Base-by-base conservation (phyloP, 2,329 filamentous ascomycete species). In the Arthroderma sp. region DNA sequence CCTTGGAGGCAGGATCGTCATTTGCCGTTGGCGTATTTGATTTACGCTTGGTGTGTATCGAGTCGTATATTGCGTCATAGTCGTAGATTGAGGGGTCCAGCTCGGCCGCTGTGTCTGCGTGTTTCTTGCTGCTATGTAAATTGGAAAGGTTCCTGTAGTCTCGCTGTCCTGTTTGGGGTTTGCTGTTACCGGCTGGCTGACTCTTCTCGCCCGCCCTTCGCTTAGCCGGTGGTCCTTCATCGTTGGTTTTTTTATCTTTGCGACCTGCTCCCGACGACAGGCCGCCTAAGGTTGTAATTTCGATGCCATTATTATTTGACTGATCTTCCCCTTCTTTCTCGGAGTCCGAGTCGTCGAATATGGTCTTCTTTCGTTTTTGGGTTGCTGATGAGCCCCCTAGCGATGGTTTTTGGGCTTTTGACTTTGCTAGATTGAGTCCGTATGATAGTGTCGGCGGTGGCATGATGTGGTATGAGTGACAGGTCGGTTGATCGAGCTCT, bases 11-110 rank as follows among this genome's bases (percentile, higher is more conserved):
- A 34, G 57, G 51, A 29, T 47, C 32, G 36, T 47, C 30, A 32
- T 50, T 50, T 7, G 43, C 47, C 4, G 49, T 48, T 4, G 53
- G 46, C 15, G 50, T 29, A 22, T 59, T 57, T 8, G 59, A 52
- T 32, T 52, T 55, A 1, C 59, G 52, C 47, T 65, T 66, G 9
- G 61, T 55, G 41, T 70, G 66, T n/a, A 71, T 57, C 30, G 62
- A 67, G 47, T 72, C 69, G 52, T 72, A 72, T 9, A 69, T 61
- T 27, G 60, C 61, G 49, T 72, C 69, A 53, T 72, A 72, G 49
- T 68, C 68, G 55, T 72, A 72, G 38, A 71, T 68, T 6, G 62
- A 63, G 1, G 68, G 59, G 43, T 72, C 69, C 6, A 71, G 52
- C 11, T 64, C 56, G 41, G 67, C 57, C 3, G 68, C 68, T 46